A percentile compares a stretch with the other conserved stretches of the same genome.
Conservation (phyloP, 441 rosid species). For the Breynia disticha region DNA sequence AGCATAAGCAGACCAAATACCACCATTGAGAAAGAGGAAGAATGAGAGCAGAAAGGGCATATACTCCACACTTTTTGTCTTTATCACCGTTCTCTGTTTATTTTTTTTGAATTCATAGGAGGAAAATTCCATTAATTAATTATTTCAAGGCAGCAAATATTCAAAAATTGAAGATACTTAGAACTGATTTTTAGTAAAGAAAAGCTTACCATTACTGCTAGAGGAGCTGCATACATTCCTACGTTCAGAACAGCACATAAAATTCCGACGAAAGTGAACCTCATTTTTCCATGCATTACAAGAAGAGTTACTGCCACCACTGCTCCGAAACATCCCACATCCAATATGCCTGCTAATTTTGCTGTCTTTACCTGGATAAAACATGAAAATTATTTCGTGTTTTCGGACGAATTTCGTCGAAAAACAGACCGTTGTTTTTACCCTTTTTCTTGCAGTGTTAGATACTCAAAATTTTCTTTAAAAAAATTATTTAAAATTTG, state of each 20-base stretch:
- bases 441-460: too few relatives aligned
- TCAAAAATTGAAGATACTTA: background rate
- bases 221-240: conserved; percentile 54
- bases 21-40: conserved; percentile 41
- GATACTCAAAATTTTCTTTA: too few relatives aligned
- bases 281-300: conserved; percentile 26
- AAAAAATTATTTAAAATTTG: too few relatives aligned
- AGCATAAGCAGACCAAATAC: conserved; percentile 40
- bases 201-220: conserved; percentile 38
- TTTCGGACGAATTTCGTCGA: too few relatives aligned
- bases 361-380: conserved; percentile 30
- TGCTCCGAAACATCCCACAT: conserved; percentile 33
- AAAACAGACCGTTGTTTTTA: too few relatives aligned
- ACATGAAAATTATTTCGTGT: background rate
- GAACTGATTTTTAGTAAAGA: background rate
- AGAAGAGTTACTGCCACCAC: conserved; percentile 37
- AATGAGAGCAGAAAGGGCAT: conserved; percentile 57
- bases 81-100: conserved; percentile 33
- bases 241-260: conserved; percentile 38
- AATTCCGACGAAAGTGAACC: conserved; percentile 37
- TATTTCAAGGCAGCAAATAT: too few relatives aligned
- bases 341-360: conserved; percentile 25
- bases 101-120: background rate
- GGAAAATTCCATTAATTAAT: background rate
- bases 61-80: conserved; percentile 43